A percentile compares a stretch with the other conserved stretches of the same genome.
Evolutionary conservation across 805 yeast genomes (phyloP).

Genomic region (Wickerhamomyces alni): DNA sequence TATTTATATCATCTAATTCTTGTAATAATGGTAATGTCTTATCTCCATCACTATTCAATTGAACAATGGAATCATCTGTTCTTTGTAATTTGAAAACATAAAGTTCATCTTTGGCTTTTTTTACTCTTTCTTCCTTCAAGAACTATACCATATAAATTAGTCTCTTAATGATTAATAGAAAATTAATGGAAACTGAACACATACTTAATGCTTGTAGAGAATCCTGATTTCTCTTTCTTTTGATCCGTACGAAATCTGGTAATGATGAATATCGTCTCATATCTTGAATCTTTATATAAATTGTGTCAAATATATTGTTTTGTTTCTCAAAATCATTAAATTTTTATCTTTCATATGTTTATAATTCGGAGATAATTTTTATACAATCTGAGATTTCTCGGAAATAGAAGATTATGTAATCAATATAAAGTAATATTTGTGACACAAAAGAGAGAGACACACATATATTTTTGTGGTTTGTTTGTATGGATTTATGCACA

Average conservation of each 20-base stretch:
- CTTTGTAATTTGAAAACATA: constrained; percentile 42
- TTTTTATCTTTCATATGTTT: too few species aligned
- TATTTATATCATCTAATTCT: constrained; percentile 19
- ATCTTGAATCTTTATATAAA: too few species aligned
- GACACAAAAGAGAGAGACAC: too few species aligned
- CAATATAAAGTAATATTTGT: too few species aligned
- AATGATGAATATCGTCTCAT: constrained; percentile 7
- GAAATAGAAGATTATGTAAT: too few species aligned
- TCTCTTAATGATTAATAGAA: not conserved
- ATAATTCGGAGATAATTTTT: too few species aligned
- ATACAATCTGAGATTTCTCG: too few species aligned
- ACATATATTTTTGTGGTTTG: too few species aligned
- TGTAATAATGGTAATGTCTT: constrained; percentile 19
- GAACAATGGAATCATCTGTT: constrained; percentile 33
- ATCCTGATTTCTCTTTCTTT: constrained; percentile 81
- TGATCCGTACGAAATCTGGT: constrained; percentile 74
- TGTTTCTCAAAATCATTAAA: too few species aligned
- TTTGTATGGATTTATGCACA: too few species aligned
- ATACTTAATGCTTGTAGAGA: constrained; percentile 73
- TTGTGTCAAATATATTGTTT: too few species aligned
- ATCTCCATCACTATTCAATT: constrained; percentile 10
- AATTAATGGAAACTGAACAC: constrained; percentile 8
- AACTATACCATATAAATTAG: constrained; percentile 16
- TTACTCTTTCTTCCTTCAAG: constrained; percentile 31
- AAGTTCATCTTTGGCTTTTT: constrained; percentile 31